phyloP scores from a whole-genome alignment of 2,329 filamentous ascomycete genomes.

The Claviceps fusiformis region DNA sequence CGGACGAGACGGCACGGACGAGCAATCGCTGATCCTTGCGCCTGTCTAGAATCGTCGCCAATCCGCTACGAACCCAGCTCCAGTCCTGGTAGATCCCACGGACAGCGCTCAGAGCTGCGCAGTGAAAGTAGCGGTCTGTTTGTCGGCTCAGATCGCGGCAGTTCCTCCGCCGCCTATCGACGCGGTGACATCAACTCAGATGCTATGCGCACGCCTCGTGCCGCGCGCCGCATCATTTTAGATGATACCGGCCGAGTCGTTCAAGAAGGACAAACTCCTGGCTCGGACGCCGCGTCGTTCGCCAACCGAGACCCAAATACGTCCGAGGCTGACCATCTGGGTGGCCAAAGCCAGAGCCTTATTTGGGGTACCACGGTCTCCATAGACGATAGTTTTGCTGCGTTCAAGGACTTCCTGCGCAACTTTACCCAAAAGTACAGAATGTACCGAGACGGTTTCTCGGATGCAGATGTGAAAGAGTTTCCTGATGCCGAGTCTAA shows the following conservation, averaged over 20 bases:
- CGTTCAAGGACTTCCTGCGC: constrained; percentile 83
- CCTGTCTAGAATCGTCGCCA: constrained; percentile 66
- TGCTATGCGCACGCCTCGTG: constrained; percentile 41
- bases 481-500: constrained; percentile 62
- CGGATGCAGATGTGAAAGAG: constrained; percentile 58
- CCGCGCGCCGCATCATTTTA: constrained; percentile 41
- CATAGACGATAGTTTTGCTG: constrained; percentile 72
- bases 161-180: constrained; percentile 40
- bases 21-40: constrained; percentile 5
- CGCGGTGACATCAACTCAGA: constrained; percentile 84
- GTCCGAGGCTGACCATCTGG: constrained; percentile 79
- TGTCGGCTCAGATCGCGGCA: constrained; percentile 48
- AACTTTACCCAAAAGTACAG: constrained; percentile 93
- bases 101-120: constrained; percentile 55
- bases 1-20: neutral
- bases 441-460: constrained; percentile 75
- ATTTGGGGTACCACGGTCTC: constrained; percentile 98
- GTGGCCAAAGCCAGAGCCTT: constrained; percentile 65
- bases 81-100: constrained; percentile 55
- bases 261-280: constrained; percentile 34
- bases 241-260: constrained; percentile 46
- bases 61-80: constrained; percentile 86
- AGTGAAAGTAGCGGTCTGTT: constrained; percentile 84
- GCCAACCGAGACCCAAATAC: constrained; percentile 62
- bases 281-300: constrained; percentile 48